These are phyloP conservation scores for Endoconidiophora polonica DNA, from an alignment of 2,329 filamentous ascomycete species.

Conservation along the genomic window DNA sequence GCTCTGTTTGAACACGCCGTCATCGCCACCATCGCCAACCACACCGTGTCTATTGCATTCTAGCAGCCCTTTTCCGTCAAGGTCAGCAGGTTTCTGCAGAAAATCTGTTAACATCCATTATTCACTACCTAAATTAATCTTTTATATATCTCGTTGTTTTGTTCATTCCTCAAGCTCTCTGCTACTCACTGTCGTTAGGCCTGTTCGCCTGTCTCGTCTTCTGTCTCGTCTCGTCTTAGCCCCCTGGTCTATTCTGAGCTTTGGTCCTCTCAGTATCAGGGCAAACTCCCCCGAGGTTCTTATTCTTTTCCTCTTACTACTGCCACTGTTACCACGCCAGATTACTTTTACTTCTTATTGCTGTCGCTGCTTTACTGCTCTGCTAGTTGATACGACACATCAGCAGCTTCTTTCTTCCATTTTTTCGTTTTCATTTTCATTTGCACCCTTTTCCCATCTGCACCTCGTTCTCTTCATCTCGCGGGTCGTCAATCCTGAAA, in stretches of 20 bases:
- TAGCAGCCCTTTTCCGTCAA: conserved; percentile 44
- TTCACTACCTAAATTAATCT: background rate
- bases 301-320: background rate
- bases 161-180: background rate
- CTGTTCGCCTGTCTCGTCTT: conserved; percentile 9
- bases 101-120: conserved; percentile 22
- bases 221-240: conserved; percentile 13
- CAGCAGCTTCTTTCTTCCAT: conserved; percentile 15
- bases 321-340: conserved; percentile 11
- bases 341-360: background rate
- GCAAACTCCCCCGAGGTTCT: conserved; percentile 8
- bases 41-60: conserved; percentile 12
- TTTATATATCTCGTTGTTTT: background rate
- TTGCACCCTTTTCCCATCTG: background rate
- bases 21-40: too few species aligned
- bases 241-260: conserved; percentile 12
- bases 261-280: conserved; percentile 11
- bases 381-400: background rate
- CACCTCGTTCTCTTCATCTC: conserved; percentile 1
- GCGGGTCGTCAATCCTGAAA: background rate
- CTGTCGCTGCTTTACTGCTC: background rate
- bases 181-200: background rate
- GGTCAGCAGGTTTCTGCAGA: conserved; percentile 74
- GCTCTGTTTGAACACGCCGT: too few species aligned
- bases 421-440: conserved; percentile 13